Conservation (phyloP, 2,329 filamentous ascomycete genomes). For the Penicillium palitans region DNA sequence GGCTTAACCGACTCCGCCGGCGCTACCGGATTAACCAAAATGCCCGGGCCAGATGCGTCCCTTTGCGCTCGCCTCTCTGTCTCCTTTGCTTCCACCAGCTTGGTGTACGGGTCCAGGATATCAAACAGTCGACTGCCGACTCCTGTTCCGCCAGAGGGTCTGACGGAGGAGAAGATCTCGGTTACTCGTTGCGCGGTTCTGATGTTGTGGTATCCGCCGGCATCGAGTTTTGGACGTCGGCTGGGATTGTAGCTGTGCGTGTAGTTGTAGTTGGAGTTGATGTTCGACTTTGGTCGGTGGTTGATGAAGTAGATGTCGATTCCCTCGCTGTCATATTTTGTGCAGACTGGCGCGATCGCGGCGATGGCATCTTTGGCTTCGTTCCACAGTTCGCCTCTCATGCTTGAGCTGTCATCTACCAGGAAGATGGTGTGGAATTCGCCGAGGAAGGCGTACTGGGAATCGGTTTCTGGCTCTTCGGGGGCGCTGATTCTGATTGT, state of each 20-base stretch:
- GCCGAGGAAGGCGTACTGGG: constrained; percentile 69
- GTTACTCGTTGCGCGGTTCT: constrained; percentile 58
- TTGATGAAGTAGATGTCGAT: constrained; percentile 94
- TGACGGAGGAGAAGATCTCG: constrained; percentile 68
- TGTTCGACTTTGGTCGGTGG: constrained; percentile 41
- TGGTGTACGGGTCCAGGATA: constrained; percentile 73
- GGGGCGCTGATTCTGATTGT: constrained; percentile 26
- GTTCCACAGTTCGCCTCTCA: constrained; percentile 74
- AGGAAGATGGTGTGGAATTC: constrained; percentile 86
- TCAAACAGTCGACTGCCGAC: constrained; percentile 70
- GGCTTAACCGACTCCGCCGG: constrained; percentile 16
- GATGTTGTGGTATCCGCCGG: constrained; percentile 65
- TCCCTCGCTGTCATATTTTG: constrained; percentile 74
- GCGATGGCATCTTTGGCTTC: constrained; percentile 71
- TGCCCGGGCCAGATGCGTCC: constrained; percentile 21
- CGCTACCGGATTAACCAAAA: constrained; percentile 60
- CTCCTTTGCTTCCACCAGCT: constrained; percentile 50
- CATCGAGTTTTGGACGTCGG: constrained; percentile 36
- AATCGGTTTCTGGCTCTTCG: constrained; percentile 44
- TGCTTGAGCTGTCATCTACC: constrained; percentile 89
- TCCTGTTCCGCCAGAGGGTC: constrained; percentile 67
- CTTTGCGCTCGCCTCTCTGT: constrained; percentile 41
- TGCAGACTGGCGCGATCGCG: constrained; percentile 79
- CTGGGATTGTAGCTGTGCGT: constrained; percentile 30
- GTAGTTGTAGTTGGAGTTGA: not conserved